Conservation (phyloP, 2,329 filamentous ascomycete species). For the Fusarium chlamydosporum region DNA sequence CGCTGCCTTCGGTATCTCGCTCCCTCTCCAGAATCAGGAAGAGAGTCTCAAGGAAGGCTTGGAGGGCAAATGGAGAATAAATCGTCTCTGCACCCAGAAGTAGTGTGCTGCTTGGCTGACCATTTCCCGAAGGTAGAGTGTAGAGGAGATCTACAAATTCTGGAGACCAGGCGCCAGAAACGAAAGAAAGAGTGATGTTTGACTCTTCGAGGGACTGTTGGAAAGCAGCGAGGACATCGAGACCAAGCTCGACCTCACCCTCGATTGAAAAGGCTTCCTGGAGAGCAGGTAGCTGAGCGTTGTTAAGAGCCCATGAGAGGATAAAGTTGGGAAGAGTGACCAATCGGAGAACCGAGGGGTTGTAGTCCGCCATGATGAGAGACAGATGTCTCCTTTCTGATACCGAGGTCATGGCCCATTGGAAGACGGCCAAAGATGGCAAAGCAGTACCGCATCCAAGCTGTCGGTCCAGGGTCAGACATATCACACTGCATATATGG, state of each 20-base stretch:
- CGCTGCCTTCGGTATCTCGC: slow-evolving; percentile 52
- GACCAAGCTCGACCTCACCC: slow-evolving; percentile 75
- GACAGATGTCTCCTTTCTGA: slow-evolving; percentile 59
- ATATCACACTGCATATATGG: neutral
- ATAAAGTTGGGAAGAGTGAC: slow-evolving; percentile 85
- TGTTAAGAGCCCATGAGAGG: slow-evolving; percentile 74
- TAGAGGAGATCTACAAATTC: slow-evolving; percentile 74
- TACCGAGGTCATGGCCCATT: slow-evolving; percentile 62
- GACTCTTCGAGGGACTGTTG: slow-evolving; percentile 63
- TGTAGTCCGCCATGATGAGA: slow-evolving; percentile 83
- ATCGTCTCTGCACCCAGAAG: slow-evolving; percentile 86
- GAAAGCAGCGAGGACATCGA: slow-evolving; percentile 72
- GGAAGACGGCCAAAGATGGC: slow-evolving; percentile 79
- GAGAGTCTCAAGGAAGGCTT: slow-evolving; percentile 77
- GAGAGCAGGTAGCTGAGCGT: slow-evolving; percentile 56
- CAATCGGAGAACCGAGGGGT: slow-evolving; percentile 80
- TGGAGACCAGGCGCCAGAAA: slow-evolving; percentile 81
- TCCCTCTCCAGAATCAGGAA: slow-evolving; percentile 69
- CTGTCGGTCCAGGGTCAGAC: slow-evolving; percentile 58
- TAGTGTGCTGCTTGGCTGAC: slow-evolving; percentile 57
- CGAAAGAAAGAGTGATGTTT: slow-evolving; percentile 72
- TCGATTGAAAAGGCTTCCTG: slow-evolving; percentile 64
- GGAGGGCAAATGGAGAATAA: slow-evolving; percentile 80
- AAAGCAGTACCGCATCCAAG: slow-evolving; percentile 85
- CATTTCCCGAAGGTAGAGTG: slow-evolving; percentile 35